Evolutionary conservation across 1,284 basidiomycete species (phyloP).

Genomic region (Irpex rosettiformis): DNA sequence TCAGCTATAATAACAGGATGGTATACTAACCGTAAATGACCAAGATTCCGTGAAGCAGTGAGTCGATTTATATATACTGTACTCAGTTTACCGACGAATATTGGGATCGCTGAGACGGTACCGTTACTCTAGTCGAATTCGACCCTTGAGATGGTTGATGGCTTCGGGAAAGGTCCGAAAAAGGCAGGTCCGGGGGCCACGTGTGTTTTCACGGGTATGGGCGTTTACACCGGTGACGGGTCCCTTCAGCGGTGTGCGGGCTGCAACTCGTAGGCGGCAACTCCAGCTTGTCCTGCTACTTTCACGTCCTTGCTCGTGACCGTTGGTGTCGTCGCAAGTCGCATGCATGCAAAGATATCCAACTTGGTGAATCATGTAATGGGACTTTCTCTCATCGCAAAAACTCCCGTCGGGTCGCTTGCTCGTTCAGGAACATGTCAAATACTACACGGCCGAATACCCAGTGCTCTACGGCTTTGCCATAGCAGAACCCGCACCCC

Average conservation of each 20-base stretch:
- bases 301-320: not conserved
- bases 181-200: not conserved
- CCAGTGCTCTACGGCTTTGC: not conserved
- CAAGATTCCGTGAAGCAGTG: too few species aligned
- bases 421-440: conserved; percentile 2
- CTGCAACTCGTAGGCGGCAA: too few species aligned
- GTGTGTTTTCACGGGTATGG: not conserved
- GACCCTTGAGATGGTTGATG: not conserved
- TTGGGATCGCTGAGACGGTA: too few species aligned
- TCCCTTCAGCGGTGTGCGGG: too few species aligned
- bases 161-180: conserved; percentile 3
- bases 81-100: too few species aligned
- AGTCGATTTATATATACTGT: too few species aligned
- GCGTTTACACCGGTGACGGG: too few species aligned
- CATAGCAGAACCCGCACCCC: not conserved
- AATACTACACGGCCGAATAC: not conserved
- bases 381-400: conserved; percentile 18
- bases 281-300: conserved; percentile 1
- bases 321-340: conserved; percentile 14
- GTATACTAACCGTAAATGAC: not conserved
- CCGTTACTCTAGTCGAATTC: too few species aligned
- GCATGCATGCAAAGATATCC: conserved; percentile 46
- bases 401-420: not conserved
- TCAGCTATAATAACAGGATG: not conserved
- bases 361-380: conserved; percentile 44